Base-by-base conservation (phyloP, 805 yeast genomes). In the Pichia deserticola region DNA sequence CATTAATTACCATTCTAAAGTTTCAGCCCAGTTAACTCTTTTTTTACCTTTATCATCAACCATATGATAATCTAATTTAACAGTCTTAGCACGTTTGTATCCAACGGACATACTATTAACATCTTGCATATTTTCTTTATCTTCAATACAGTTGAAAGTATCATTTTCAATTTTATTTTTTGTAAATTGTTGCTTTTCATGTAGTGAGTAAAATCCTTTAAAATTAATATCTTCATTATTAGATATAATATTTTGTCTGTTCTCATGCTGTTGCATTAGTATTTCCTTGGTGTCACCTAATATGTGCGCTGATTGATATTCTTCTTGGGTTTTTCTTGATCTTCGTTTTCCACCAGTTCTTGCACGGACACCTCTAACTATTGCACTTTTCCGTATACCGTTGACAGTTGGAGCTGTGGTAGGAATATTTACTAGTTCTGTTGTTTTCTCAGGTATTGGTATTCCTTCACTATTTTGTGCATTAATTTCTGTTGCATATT, bases 401-500 rank as follows among this genome's bases (percentile, higher is more conserved):
- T 57, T 61, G 11, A 59, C 57, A 12, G 58, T 50, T 1, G 68
- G 67, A 1, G 67, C 69, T 7, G 68, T 58, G 0, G 72, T 67
- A 2, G 86, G 86, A 15, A 81, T 79, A 36, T 79, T 79, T 5
- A 81, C 85, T 20, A 78, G 67, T 58, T 81, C 86, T 50, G 77
- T 74, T 2, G 69, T 67, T 48, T 72, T 74, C 50, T 75, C 81
- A 0, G 87, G 89, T 15, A 82, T 61, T 11, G 82, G 81, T 44
- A 82, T 76, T 8, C 84, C 86, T 52, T 75, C 77, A 51, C 84
- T 73, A 57, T 80, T 81, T 36, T 76, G 71, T 0, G 86, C 74
- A 60, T 82, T 82, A 50, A 82, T 69, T 60, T 82, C 86, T 1
- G 88, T 82, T 2, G 86, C 89, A 63, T 77, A 82, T 55, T 74